Evolutionary conservation across 345 rosid genomes (phyloP).

Genomic region (Salix suchowensis): DNA sequence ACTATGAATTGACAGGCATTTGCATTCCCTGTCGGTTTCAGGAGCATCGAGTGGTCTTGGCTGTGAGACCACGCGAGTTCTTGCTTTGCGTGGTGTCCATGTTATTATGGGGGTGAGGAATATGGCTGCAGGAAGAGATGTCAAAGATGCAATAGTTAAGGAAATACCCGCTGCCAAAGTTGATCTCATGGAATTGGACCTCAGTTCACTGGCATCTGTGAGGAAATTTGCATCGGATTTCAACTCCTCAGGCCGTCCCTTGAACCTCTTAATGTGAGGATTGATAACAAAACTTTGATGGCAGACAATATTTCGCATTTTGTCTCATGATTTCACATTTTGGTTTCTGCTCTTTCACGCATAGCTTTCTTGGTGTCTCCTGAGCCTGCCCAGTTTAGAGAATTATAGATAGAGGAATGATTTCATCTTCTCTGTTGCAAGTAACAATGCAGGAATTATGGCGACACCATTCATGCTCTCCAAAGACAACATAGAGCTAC

Average conservation of each 20-base stretch:
- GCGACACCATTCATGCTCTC: constrained; percentile 32
- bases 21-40: constrained; percentile 7
- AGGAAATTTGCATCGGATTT: constrained; percentile 33
- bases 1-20: not conserved
- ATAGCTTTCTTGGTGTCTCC: not conserved
- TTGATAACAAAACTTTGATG: not conserved
- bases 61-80: constrained; percentile 52
- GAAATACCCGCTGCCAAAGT: constrained; percentile 17
- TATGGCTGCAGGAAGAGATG: constrained; percentile 25
- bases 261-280: constrained; percentile 48
- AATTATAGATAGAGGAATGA: not conserved
- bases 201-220: constrained; percentile 38
- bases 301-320: no score
- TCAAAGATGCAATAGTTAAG: constrained; percentile 30
- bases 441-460: constrained; percentile 36
- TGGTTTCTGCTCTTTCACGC: not conserved
- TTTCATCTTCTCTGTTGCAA: constrained; percentile 8
- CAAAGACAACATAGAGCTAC: constrained; percentile 26
- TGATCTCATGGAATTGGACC: constrained; percentile 38
- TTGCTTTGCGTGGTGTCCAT: constrained; percentile 24
- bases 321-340: not conserved
- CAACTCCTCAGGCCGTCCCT: constrained; percentile 27
- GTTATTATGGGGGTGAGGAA: constrained; percentile 34
- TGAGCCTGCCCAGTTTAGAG: not conserved
- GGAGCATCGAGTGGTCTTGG: constrained; percentile 87